Evolutionary conservation across 805 yeast genomes (phyloP), one percentile per base, ranked within the genome.

Genomic region (Hanseniaspora pseudoguilliermondii): DNA sequence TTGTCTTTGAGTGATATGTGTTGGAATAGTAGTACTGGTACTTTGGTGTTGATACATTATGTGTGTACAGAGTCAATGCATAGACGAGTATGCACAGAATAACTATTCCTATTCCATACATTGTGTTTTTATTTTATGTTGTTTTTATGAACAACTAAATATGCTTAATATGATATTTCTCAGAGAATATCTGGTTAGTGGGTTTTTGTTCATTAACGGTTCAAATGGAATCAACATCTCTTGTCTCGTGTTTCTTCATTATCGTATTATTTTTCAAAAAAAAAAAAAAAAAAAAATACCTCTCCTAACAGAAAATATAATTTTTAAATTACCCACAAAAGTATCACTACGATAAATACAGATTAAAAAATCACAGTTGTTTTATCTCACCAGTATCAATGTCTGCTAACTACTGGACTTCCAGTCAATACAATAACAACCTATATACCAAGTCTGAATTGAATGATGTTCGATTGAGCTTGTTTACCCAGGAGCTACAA

Each of bases 401-500:
- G 96, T 82, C 93, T 2, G 95, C 95, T 0, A 85, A 85, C 65
- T 90, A 82, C 67, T 87, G 96, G 96, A 75, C 75, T 18, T 86
- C 95, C 2, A 80, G 95, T 1, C 97, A 90, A 64, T 69, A 95
- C 46, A 72, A 70, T 3, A 29, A 46, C 18, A 46, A 46, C 20
- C 21, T 53, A 38, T 53, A 46, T 21, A 46, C 50, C 9, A 53
- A 46, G 21, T 40, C 47, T 20, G 50, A 46, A n/a, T 43, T 53
- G 34, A 53, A 53, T 46, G 56, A 46, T 20, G 39, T 53, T 11
- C 32, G 56, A 29, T 39, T 53, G 34, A 40, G 47, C n/a, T 21
- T 53, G n/a, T 53, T 53, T 18, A 53, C 47, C 6, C 47, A 53
- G 34, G 56, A 53, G 18, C 39, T 38, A 23, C 18, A 43, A 16